Conservation (phyloP, 164 flowering plant genomes). For the Berberis thunbergii region DNA sequence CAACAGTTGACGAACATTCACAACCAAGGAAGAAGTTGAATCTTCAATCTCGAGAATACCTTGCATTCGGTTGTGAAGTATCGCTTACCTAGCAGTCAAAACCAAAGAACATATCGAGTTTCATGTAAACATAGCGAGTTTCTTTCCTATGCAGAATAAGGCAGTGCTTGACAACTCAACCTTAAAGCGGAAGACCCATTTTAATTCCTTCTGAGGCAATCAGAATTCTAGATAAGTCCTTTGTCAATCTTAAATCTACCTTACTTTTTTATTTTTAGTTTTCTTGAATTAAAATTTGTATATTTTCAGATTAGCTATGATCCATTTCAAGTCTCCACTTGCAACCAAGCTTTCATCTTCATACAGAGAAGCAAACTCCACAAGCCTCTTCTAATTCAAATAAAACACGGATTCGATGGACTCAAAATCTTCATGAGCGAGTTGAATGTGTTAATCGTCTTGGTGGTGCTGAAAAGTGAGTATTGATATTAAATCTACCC, state of each 20-base stretch:
- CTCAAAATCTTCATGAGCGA: conserved; percentile 76
- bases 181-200: conserved; percentile 17
- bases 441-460: conserved; percentile 79
- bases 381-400: conserved; percentile 17
- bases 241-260: not conserved
- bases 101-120: conserved; percentile 5
- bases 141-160: conserved; percentile 15
- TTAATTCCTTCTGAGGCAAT: conserved; percentile 15
- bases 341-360: conserved; percentile 17
- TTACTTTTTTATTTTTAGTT: not conserved
- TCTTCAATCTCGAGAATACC: conserved; percentile 24
- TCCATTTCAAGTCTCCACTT: conserved; percentile 14
- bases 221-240: conserved; percentile 29
- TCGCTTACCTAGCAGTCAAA: conserved; percentile 14
- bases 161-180: conserved; percentile 15
- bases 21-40: conserved; percentile 6
- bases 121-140: conserved; percentile 13
- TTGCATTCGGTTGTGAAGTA: conserved; percentile 25
- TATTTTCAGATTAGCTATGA: conserved; percentile 10
- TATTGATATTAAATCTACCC: not conserved
- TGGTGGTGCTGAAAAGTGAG: conserved; percentile 96
- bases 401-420: conserved; percentile 88
- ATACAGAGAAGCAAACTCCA: conserved; percentile 26
- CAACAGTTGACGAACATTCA: conserved; percentile 16
- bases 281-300: not conserved